Percentiles rank a stretch among this genome's conserved stretches.
Conservation (phyloP, 2,329 filamentous ascomycete genomes). For the Aspergillus eucalypticola region DNA sequence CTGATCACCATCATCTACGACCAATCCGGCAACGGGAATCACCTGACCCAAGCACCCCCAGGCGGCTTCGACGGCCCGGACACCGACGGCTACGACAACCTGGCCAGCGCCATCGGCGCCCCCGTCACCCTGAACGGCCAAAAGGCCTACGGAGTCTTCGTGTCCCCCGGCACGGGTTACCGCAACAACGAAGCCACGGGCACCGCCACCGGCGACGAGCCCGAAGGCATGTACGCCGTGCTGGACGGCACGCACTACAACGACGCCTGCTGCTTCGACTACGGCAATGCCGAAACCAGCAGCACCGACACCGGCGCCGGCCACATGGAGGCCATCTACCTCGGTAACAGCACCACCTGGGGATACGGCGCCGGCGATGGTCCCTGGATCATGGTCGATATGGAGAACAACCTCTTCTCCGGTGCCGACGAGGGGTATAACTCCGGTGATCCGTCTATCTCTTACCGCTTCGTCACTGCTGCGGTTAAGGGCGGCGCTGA, state of each 20-base stretch:
- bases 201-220: constrained; percentile 55
- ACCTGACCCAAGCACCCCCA: constrained; percentile 63
- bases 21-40: constrained; percentile 63
- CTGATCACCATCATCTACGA: constrained; percentile 67
- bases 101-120: constrained; percentile 60
- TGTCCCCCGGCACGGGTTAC: constrained; percentile 64
- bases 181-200: constrained; percentile 58
- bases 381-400: constrained; percentile 69
- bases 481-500: constrained; percentile 58
- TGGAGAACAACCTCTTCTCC: constrained; percentile 68
- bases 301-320: constrained; percentile 58
- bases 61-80: constrained; percentile 61
- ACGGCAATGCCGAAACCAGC: constrained; percentile 59
- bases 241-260: constrained; percentile 40
- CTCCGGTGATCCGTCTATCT: constrained; percentile 54
- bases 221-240: constrained; percentile 44
- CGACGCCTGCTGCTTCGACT: constrained; percentile 51
- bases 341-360: constrained; percentile 56
- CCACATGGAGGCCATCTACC: constrained; percentile 71
- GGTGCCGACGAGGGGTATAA: constrained; percentile 52
- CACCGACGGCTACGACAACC: constrained; percentile 58
- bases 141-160: constrained; percentile 65
- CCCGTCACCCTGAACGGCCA: constrained; percentile 62
- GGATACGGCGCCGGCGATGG: constrained; percentile 60
- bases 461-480: constrained; percentile 58